phyloP scores from a whole-genome alignment of 148 eudicot genomes.

The Amaranthus palmeri region DNA sequence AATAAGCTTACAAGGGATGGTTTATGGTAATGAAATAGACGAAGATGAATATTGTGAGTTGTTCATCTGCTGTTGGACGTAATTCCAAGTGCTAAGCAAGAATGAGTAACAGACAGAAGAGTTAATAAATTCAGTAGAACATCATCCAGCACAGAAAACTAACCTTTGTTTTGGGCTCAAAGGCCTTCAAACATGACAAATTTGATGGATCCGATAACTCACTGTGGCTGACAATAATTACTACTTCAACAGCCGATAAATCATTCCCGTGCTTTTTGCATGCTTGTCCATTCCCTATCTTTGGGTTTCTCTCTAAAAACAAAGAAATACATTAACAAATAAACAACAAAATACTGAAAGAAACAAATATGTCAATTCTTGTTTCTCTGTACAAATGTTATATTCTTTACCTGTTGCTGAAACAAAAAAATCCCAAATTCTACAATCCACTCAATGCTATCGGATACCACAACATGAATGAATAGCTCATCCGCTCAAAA shows the following conservation, averaged over 20 bases:
- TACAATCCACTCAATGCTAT: too few species aligned
- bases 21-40: too few species aligned
- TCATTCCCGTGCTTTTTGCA: constrained; percentile 30
- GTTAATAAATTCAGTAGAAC: not conserved
- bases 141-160: constrained; percentile 13
- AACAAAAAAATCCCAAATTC: not conserved
- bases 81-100: too few species aligned
- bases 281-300: constrained; percentile 67
- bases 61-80: too few species aligned
- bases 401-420: not conserved
- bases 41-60: too few species aligned
- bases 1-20: not conserved
- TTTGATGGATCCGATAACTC: constrained; percentile 33
- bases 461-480: constrained; percentile 1
- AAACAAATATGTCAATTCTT: not conserved
- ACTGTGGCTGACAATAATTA: constrained; percentile 60
- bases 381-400: not conserved
- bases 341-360: not conserved
- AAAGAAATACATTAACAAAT: not conserved
- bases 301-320: constrained; percentile 45
- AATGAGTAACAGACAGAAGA: too few species aligned
- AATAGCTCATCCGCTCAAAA: constrained; percentile 42
- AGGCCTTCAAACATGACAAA: constrained; percentile 51
- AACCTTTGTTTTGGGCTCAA: constrained; percentile 67
- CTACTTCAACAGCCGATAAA: constrained; percentile 54